Conservation (phyloP, 768 basidiomycete genomes). For the Lactifluus subvellereus region DNA sequence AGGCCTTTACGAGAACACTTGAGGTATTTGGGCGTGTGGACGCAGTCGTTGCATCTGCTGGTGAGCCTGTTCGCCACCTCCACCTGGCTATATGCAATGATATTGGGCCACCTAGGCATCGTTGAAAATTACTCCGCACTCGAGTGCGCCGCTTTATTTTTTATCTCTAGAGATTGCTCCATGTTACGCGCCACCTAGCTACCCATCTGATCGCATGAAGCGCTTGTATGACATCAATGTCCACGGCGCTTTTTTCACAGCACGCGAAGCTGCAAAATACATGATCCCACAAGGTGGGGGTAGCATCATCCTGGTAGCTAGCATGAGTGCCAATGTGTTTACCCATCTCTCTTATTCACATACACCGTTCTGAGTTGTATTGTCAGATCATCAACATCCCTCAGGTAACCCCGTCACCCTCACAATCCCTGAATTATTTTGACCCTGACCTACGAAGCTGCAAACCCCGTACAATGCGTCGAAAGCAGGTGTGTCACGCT, state of each 20-base stretch:
- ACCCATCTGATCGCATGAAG: conserved; percentile 81
- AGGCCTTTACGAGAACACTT: conserved; percentile 58
- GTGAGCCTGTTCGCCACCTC: conserved; percentile 37
- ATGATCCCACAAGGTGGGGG: conserved; percentile 83
- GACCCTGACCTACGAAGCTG: conserved; percentile 37
- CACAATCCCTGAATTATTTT: background rate
- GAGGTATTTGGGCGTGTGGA: conserved; percentile 69
- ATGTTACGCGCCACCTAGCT: conserved; percentile 38
- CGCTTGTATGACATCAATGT: conserved; percentile 89
- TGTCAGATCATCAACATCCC: conserved; percentile 81
- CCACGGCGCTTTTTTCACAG: conserved; percentile 92
- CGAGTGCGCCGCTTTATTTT: conserved; percentile 45
- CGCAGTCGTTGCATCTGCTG: conserved; percentile 83
- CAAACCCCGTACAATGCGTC: conserved; percentile 97
- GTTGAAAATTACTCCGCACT: conserved; percentile 85
- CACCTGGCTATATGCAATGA: background rate
- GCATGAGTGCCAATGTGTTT: conserved; percentile 81
- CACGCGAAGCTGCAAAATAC: conserved; percentile 85
- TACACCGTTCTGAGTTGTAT: conserved; percentile 23
- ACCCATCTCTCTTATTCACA: background rate
- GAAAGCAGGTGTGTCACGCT: conserved; percentile 61
- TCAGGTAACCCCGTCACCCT: conserved; percentile 42
- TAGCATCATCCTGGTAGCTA: conserved; percentile 79
- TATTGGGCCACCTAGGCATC: conserved; percentile 46
- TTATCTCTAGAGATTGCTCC: background rate